Conservation (phyloP, 805 yeast genomes). For the Tetrapisispora namnaoensis region DNA sequence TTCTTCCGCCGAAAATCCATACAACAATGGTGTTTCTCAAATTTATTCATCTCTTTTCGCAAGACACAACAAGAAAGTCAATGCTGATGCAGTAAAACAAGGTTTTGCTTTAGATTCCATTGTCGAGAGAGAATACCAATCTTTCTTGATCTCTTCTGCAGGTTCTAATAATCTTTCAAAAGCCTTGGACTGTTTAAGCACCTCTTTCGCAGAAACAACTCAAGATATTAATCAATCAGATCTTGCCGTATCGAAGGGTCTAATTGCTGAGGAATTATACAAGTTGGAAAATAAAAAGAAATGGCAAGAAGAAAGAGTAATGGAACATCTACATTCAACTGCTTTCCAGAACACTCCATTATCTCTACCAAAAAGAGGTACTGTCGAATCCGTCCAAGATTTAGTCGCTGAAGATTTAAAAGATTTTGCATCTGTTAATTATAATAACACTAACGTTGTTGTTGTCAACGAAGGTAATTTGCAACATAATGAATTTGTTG, state of each 20-base stretch:
- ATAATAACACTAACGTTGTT: slow-evolving; percentile 55
- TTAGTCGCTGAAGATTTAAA: slow-evolving; percentile 50
- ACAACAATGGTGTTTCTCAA: slow-evolving; percentile 73
- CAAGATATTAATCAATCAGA: slow-evolving; percentile 34
- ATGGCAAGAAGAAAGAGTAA: slow-evolving; percentile 44
- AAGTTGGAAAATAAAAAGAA: slow-evolving; percentile 40
- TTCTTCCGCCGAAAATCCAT: slow-evolving; percentile 68
- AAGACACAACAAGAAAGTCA: slow-evolving; percentile 20
- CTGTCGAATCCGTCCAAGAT: slow-evolving; percentile 49
- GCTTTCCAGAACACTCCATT: slow-evolving; percentile 83
- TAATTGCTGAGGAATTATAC: slow-evolving; percentile 39
- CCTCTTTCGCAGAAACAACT: slow-evolving; percentile 14
- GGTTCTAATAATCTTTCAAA: slow-evolving; percentile 38
- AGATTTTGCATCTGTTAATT: slow-evolving; percentile 46
- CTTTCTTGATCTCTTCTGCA: slow-evolving; percentile 46
- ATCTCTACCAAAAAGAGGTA: slow-evolving; percentile 70
- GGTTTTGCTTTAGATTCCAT: slow-evolving; percentile 51
- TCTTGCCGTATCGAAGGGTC: slow-evolving; percentile 38
- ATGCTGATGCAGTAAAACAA: slow-evolving; percentile 29
- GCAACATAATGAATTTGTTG: slow-evolving; percentile 59
- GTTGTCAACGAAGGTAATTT: slow-evolving; percentile 62
- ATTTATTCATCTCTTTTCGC: slow-evolving; percentile 45
- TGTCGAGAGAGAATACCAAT: slow-evolving; percentile 55
- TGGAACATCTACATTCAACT: slow-evolving; percentile 70
- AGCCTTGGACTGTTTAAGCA: slow-evolving; percentile 45